Conservation (phyloP, 108 stramenopile genomes). For the Schizochytrium sp. region DNA sequence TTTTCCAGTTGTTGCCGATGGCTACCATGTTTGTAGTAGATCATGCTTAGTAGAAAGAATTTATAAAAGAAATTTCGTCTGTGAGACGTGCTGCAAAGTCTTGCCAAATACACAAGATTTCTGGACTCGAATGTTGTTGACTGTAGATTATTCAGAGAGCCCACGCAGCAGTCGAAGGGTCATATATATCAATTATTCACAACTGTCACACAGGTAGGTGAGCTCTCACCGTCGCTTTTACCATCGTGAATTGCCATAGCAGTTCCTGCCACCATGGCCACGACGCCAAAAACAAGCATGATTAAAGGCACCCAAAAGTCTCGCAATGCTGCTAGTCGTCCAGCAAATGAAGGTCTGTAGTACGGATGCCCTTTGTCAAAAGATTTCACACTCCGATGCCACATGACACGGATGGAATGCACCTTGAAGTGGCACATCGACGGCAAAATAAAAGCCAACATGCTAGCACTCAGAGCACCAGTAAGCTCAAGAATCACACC, state of each 20-base stretch:
- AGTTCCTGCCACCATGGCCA: slow-evolving; percentile 50
- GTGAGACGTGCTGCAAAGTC: no score
- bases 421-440: slow-evolving; percentile 61
- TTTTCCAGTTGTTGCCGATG: no score
- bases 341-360: slow-evolving; percentile 9
- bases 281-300: slow-evolving; percentile 26
- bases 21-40: no score
- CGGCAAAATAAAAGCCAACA: slow-evolving; percentile 33
- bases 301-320: slow-evolving; percentile 52
- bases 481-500: slow-evolving; percentile 59
- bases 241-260: not conserved
- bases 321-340: not conserved
- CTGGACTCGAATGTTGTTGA: no score
- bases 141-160: no score
- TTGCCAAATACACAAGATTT: no score
- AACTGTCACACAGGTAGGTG: not conserved
- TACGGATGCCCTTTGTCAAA: slow-evolving; percentile 21
- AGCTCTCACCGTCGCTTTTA: not conserved
- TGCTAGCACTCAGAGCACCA: slow-evolving; percentile 2
- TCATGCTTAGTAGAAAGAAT: no score
- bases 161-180: no score
- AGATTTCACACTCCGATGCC: not conserved
- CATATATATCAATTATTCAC: no score
- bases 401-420: not conserved
- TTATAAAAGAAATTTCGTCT: no score